Conservation (phyloP, 169 alveolate species). For the Eimeria sp. region DNA sequence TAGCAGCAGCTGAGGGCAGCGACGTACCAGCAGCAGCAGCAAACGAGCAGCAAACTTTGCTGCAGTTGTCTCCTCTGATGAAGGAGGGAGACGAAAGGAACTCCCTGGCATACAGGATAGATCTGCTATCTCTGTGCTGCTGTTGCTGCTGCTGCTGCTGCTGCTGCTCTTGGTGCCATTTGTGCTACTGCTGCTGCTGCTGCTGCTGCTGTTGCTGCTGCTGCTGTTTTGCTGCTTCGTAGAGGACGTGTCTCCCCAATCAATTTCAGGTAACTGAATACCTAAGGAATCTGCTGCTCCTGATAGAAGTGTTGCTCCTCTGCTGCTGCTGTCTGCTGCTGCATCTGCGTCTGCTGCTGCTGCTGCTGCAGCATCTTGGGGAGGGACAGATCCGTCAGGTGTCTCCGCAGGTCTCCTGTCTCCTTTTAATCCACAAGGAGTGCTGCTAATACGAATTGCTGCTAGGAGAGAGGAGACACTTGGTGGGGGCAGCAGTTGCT, state of each 20-base stretch:
- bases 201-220: constrained; percentile 62
- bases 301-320: neutral
- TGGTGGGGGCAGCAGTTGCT: neutral
- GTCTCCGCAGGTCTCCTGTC: constrained; percentile 12
- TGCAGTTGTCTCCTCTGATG: too few species aligned
- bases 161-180: constrained; percentile 20
- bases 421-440: constrained; percentile 38
- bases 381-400: constrained; percentile 13
- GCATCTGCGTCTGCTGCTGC: constrained; percentile 2
- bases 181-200: constrained; percentile 71
- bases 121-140: neutral
- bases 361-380: neutral
- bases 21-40: too few species aligned
- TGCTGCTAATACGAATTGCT: neutral
- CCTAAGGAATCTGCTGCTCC: constrained; percentile 40
- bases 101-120: too few species aligned
- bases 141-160: constrained; percentile 56
- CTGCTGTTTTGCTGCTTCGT: neutral
- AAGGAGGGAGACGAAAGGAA: too few species aligned
- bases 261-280: too few species aligned
- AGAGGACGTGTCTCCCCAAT: too few species aligned
- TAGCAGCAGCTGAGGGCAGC: too few species aligned
- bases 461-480: constrained; percentile 23
- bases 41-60: too few species aligned
- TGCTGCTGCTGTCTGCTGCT: too few species aligned